Conservation (phyloP, 2,329 filamentous ascomycete species). For the Penicillium rolfsii region DNA sequence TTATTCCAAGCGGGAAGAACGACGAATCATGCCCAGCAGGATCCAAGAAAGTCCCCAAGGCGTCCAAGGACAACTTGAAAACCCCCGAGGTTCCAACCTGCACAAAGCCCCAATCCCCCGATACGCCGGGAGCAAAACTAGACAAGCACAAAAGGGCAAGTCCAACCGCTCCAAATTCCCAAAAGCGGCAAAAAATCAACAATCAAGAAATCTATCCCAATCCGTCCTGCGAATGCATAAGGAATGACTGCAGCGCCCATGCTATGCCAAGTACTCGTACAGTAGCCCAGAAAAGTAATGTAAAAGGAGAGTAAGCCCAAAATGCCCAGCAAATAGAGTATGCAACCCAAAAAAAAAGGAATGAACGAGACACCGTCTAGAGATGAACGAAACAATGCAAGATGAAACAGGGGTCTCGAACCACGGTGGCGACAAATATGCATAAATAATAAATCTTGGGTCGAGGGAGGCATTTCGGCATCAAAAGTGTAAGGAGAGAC, state of each 20-base stretch:
- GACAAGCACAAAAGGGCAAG: neutral
- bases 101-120: neutral
- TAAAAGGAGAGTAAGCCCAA: conserved; percentile 37
- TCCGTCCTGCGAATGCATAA: conserved; percentile 40
- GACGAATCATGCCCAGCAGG: neutral
- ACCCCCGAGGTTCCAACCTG: neutral
- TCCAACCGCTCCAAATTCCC: conserved; percentile 24
- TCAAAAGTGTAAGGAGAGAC: conserved; percentile 40
- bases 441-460: conserved; percentile 24
- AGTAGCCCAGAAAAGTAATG: conserved; percentile 32
- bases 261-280: conserved; percentile 43
- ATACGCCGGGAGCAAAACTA: conserved; percentile 7
- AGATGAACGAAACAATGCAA: conserved; percentile 27
- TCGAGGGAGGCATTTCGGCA: conserved; percentile 37
- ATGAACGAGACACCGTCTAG: conserved; percentile 41
- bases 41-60: neutral
- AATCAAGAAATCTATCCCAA: conserved; percentile 25
- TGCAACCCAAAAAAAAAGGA: conserved; percentile 37
- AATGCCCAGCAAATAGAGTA: conserved; percentile 35
- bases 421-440: conserved; percentile 18
- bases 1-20: conserved; percentile 14
- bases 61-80: neutral
- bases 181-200: neutral
- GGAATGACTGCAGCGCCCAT: conserved; percentile 44
- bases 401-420: conserved; percentile 21